Conservation (phyloP, 2,329 filamentous ascomycete genomes). For the Verticillium longisporum region DNA sequence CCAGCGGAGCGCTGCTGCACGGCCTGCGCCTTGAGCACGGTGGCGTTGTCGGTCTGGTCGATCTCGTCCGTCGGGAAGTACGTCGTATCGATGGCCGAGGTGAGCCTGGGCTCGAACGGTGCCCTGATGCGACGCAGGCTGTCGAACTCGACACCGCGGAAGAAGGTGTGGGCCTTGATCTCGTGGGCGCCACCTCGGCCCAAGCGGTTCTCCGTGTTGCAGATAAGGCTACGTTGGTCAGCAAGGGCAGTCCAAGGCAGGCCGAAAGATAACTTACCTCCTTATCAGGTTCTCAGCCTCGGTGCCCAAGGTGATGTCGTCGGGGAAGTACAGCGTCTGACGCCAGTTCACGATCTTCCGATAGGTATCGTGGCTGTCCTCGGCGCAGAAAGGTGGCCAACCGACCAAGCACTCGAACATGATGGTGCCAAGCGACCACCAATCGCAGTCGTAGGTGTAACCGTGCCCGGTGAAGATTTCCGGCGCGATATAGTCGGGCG, state of each 20-base stretch:
- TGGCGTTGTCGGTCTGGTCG: constrained; percentile 90
- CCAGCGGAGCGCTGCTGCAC: constrained; percentile 55
- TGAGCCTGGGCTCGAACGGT: constrained; percentile 90
- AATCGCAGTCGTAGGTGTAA: constrained; percentile 95
- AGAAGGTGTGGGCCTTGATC: constrained; percentile 92
- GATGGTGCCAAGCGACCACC: constrained; percentile 98
- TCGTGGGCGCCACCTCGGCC: constrained; percentile 82
- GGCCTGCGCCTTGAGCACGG: constrained; percentile 77
- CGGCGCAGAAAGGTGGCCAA: constrained; percentile 98
- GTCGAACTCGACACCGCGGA: constrained; percentile 94
- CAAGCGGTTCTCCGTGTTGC: constrained; percentile 86
- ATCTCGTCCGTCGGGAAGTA: constrained; percentile 99
- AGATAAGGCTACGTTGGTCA: constrained; percentile 65
- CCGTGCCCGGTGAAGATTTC: constrained; percentile 97
- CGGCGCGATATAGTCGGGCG: constrained; percentile 95
- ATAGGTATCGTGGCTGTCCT: constrained; percentile 96
- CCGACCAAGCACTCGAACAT: constrained; percentile 99
- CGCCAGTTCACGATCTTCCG: constrained; percentile 99
- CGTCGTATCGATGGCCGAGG: constrained; percentile 89
- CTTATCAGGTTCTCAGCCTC: constrained; percentile 91
- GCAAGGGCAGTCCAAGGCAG: neutral
- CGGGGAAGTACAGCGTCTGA: constrained; percentile 90
- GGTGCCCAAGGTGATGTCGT: constrained; percentile 80
- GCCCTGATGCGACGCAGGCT: constrained; percentile 86
- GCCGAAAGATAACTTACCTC: constrained; percentile 51